Percentiles rank a stretch among this genome's conserved stretches.
Evolutionary conservation across 169 alveolate genomes (phyloP).

Genomic region (Perkinsus chesapeaki): DNA sequence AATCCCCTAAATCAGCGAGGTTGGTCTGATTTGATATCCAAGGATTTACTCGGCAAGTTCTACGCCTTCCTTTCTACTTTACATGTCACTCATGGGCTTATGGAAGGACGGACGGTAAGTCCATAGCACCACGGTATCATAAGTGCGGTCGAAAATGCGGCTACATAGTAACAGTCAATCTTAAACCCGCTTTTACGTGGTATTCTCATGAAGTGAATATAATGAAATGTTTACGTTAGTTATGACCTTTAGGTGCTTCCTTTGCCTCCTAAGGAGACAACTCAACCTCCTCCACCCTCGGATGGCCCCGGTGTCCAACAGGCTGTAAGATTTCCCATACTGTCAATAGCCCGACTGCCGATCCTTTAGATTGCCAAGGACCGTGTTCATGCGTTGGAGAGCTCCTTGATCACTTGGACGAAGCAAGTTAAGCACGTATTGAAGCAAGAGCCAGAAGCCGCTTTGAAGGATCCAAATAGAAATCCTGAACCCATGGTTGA

Average conservation of each 20-base stretch:
- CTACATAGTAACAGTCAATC: no score
- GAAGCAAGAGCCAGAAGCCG: slow-evolving; percentile 85
- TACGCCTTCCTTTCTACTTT: slow-evolving; percentile 76
- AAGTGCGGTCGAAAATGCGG: no score
- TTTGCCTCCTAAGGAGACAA: slow-evolving; percentile 62
- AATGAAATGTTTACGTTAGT: not conserved
- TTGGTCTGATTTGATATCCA: slow-evolving; percentile 78
- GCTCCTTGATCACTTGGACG: slow-evolving; percentile 87
- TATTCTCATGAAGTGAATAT: not conserved
- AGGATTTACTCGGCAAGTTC: slow-evolving; percentile 86
- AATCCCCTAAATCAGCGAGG: slow-evolving; percentile 55
- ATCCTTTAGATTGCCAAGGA: slow-evolving; percentile 64
- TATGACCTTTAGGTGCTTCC: slow-evolving; percentile 49
- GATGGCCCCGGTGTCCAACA: not conserved
- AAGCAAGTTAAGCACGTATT: slow-evolving; percentile 80
- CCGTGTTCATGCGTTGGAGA: slow-evolving; percentile 82
- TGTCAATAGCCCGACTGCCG: slow-evolving; percentile 54
- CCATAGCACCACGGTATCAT: not conserved
- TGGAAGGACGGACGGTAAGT: slow-evolving; percentile 73
- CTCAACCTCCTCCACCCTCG: not conserved
- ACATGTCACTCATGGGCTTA: slow-evolving; percentile 80
- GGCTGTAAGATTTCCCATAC: slow-evolving; percentile 41
- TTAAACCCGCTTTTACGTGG: no score
- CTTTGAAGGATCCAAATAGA: slow-evolving; percentile 67
- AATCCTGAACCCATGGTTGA: slow-evolving; percentile 86